Evolutionary conservation across 805 yeast species (phyloP).

Genomic region (Scheffersomyces spartinae): DNA sequence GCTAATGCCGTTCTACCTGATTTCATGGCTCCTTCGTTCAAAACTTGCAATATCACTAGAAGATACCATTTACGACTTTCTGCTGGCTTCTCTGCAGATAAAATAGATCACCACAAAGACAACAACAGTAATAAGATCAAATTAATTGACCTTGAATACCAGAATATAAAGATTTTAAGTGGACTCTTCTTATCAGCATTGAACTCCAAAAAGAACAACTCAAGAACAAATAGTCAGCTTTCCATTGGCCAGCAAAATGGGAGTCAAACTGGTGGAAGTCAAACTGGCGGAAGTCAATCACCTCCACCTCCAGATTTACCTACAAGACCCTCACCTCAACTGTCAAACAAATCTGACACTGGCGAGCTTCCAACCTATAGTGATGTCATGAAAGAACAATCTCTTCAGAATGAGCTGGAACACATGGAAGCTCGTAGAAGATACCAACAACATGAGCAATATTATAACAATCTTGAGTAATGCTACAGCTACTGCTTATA

Average conservation of each 20-base stretch:
- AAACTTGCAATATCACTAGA: conserved; percentile 43
- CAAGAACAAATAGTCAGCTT: too few species aligned
- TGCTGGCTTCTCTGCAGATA: conserved; percentile 12
- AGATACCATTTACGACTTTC: conserved; percentile 24
- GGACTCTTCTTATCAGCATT: too few species aligned
- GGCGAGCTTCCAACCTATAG: conserved; percentile 23
- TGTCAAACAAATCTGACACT: too few species aligned
- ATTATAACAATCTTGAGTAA: conserved; percentile 13
- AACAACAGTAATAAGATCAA: conserved; percentile 9
- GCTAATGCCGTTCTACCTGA: conserved; percentile 34
- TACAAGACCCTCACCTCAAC: too few species aligned
- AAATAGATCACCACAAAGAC: conserved; percentile 6
- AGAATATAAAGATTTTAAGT: conserved; percentile 22
- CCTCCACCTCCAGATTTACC: too few species aligned
- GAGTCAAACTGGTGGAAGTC: too few species aligned
- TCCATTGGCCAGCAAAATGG: too few species aligned
- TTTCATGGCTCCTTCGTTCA: conserved; percentile 40
- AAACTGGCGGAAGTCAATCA: too few species aligned
- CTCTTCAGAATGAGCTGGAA: conserved; percentile 19
- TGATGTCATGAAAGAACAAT: conserved; percentile 20
- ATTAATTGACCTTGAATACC: conserved; percentile 18
- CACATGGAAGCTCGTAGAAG: conserved; percentile 21
- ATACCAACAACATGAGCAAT: conserved; percentile 20
- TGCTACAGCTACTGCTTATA: too few species aligned
- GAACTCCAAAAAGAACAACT: too few species aligned